Evolutionary conservation across 257 asterid genomes (phyloP), one percentile per base, ranked within the genome.

Genomic region (Agastache rugosa): DNA sequence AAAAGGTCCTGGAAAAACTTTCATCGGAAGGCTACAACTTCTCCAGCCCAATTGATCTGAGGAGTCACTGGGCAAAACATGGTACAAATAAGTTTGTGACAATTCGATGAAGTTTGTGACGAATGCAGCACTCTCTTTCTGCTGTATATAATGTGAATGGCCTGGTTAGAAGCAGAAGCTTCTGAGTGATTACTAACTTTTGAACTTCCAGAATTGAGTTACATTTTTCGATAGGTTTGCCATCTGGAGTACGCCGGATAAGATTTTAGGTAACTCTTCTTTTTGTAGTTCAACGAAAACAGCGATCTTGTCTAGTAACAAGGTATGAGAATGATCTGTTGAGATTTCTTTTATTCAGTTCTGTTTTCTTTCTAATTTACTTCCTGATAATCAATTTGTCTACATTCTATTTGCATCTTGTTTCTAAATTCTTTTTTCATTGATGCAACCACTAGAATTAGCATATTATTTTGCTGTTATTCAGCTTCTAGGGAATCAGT

Each of bases 61-160:
- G 77, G 91, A 84, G 77, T 83, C 86, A 90, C 81, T 92, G 96
- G 98, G 98, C 98, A 1, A 92, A 88, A 79, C 98, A 92, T 71
- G 98, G 98, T 61, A 92, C 98, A 1, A 92, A 90, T 79, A 92
- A 92, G 88, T 92, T 90, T 63, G 98, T 92, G 77, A 92, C 94
- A 15, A 92, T 92, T 74, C 81, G 96, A 59, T 90, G 76, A 79
- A 60, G 37, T 65, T 65, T 71, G 65, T 73, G 81, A 54, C 48
- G 71, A 83, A 79, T 74, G 79, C 82, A 70, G 76, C 71, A 59
- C 47, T 83, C 68, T 39, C 44, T 83, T 82, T 88, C 78, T 79
- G 88, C 79, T 89, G 90, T 87, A 87, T 81, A 87, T 89, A 82
- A 74, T 56, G 78, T 73, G 81, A 83, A 77, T 69, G 79, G 66